Evolutionary conservation across 345 rosid genomes (phyloP).

Genomic region (Moricandia moricandioides): DNA sequence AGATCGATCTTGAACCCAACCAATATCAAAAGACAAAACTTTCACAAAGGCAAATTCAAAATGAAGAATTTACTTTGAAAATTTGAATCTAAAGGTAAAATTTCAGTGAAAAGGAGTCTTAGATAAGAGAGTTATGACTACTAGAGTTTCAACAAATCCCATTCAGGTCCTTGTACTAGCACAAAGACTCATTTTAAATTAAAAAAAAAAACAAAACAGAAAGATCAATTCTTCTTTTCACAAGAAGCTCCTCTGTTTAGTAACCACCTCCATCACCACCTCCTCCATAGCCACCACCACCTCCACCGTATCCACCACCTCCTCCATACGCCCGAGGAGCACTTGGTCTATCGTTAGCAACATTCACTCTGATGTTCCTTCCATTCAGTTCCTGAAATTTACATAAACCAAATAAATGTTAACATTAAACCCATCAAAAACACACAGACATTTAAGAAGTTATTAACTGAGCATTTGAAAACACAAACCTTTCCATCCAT

Average conservation of each 20-base stretch:
- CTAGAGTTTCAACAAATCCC: slow-evolving; percentile 18
- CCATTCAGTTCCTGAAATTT: slow-evolving; percentile 56
- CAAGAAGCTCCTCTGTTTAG: neutral
- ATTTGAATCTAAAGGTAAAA: no score
- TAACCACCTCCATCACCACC: slow-evolving; percentile 16
- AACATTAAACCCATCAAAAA: neutral
- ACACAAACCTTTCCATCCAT: slow-evolving; percentile 73
- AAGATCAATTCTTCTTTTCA: neutral
- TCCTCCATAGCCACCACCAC: slow-evolving; percentile 24
- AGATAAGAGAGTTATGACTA: neutral
- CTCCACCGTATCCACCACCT: slow-evolving; percentile 23
- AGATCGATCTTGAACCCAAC: no score
- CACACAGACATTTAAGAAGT: neutral
- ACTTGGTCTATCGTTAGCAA: slow-evolving; percentile 46
- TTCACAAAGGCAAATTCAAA: no score
- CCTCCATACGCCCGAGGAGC: slow-evolving; percentile 33
- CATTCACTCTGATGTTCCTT: slow-evolving; percentile 56
- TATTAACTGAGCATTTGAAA: neutral
- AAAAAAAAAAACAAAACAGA: slow-evolving; percentile 15
- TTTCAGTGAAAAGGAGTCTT: neutral
- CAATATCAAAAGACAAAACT: no score
- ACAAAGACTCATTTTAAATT: slow-evolving; percentile 2
- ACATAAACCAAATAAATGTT: neutral
- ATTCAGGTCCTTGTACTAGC: slow-evolving; percentile 21
- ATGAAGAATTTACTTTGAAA: no score